These are phyloP conservation scores for Suhomyces bolitotheri DNA, from an alignment of 1,139 yeast genomes.

Conservation along the genomic window DNA sequence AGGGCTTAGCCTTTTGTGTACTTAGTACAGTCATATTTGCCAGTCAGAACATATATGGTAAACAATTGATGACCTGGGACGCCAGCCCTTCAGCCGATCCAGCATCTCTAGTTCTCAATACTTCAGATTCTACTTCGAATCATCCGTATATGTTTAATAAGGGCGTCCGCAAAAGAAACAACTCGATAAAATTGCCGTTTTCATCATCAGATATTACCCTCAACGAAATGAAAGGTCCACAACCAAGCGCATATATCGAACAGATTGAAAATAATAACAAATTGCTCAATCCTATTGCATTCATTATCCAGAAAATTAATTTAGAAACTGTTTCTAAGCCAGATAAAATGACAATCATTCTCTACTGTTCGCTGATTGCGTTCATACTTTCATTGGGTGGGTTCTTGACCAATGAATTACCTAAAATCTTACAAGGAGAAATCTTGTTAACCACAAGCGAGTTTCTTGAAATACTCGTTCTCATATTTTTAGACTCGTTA, in stretches of 20 bases:
- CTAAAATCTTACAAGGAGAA: slow-evolving; percentile 13
- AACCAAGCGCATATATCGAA: slow-evolving; percentile 15
- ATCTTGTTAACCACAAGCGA: slow-evolving; percentile 7
- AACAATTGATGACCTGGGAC: slow-evolving; percentile 41
- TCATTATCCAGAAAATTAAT: slow-evolving; percentile 19
- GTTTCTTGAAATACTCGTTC: slow-evolving; percentile 19
- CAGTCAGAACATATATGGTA: slow-evolving; percentile 45
- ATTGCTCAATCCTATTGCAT: slow-evolving; percentile 25
- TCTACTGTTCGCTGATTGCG: slow-evolving; percentile 40
- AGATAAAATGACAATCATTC: slow-evolving; percentile 40
- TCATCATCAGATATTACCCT: slow-evolving; percentile 36
- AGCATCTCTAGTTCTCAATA: slow-evolving; percentile 31
- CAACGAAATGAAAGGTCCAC: slow-evolving; percentile 20
- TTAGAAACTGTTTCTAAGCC: slow-evolving; percentile 30
- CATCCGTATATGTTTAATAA: not conserved
- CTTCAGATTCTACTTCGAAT: not conserved
- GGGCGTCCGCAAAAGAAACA: slow-evolving; percentile 27
- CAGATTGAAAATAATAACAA: slow-evolving; percentile 20
- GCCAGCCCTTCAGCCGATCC: slow-evolving; percentile 21
- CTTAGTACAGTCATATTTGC: slow-evolving; percentile 39
- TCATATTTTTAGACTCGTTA: slow-evolving; percentile 33
- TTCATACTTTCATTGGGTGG: slow-evolving; percentile 33
- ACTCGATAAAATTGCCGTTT: slow-evolving; percentile 32
- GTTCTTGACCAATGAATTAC: slow-evolving; percentile 34
- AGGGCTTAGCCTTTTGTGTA: slow-evolving; percentile 34